These are phyloP conservation scores for Myochromella boudieri DNA, from an alignment of 768 basidiomycete species.

Conservation along the genomic window DNA sequence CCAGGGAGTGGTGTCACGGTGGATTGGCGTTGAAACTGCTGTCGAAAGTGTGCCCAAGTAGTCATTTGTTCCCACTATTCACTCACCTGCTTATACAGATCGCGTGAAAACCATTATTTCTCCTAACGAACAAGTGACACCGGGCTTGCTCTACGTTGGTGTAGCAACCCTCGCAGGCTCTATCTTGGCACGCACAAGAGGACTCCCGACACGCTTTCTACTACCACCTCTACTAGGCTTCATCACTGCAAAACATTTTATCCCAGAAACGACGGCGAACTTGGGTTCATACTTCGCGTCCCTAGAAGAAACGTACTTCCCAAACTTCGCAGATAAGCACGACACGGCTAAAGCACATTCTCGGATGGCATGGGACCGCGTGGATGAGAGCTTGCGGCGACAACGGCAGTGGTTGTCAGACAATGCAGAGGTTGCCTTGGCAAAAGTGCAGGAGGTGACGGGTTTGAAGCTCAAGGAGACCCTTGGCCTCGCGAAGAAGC, in stretches of 20 bases:
- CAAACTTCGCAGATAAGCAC: conserved; percentile 67
- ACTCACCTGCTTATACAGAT: conserved; percentile 38
- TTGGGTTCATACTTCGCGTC: conserved; percentile 61
- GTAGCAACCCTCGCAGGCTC: conserved; percentile 87
- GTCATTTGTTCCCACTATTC: background rate
- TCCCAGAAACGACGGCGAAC: conserved; percentile 79
- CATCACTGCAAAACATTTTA: conserved; percentile 76
- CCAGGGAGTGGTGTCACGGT: conserved; percentile 71
- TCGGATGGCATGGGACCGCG: conserved; percentile 55
- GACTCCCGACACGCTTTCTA: conserved; percentile 63
- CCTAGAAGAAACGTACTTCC: conserved; percentile 73
- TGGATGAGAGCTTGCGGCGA: conserved; percentile 49
- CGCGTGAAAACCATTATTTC: conserved; percentile 83
- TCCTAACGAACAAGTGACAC: conserved; percentile 79
- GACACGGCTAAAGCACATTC: conserved; percentile 61
- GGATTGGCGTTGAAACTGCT: conserved; percentile 84
- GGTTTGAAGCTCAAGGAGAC: conserved; percentile 71
- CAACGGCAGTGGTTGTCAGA: conserved; percentile 43
- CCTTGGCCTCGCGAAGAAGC: conserved; percentile 37
- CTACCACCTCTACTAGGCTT: conserved; percentile 78
- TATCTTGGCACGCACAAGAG: conserved; percentile 78
- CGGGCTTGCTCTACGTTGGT: conserved; percentile 88
- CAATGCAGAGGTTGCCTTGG: conserved; percentile 47
- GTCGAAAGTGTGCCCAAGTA: conserved; percentile 74
- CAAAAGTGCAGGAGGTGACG: conserved; percentile 63